Conservation (phyloP, 108 stramenopile species). For the Nannochloropsis granulata region DNA sequence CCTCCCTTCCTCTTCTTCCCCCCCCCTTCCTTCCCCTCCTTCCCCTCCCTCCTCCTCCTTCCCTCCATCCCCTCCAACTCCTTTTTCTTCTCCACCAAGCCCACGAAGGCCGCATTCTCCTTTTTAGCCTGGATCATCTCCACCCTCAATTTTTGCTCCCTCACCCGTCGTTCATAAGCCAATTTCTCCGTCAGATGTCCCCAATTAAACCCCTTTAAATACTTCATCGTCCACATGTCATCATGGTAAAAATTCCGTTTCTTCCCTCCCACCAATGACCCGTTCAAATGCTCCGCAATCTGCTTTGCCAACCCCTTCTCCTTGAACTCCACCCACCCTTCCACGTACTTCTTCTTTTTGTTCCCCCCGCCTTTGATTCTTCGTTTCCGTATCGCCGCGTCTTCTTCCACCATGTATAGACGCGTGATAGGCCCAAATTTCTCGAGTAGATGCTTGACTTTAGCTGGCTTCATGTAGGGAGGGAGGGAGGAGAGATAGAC, state of each 20-base stretch:
- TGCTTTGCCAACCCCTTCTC: constrained; percentile 59
- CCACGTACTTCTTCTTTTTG: constrained; percentile 67
- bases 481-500: constrained; percentile 81
- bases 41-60: constrained; percentile 44
- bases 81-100: constrained; percentile 67
- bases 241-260: constrained; percentile 23
- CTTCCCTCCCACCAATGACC: constrained; percentile 32
- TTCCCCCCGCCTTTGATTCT: constrained; percentile 48
- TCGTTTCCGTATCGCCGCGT: constrained; percentile 54
- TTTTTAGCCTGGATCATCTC: constrained; percentile 72
- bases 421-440: constrained; percentile 66
- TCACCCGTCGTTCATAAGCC: constrained; percentile 73
- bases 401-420: constrained; percentile 76
- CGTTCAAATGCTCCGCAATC: constrained; percentile 57
- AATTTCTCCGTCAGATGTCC: constrained; percentile 81
- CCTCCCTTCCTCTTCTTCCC: background rate
- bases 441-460: constrained; percentile 58
- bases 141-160: constrained; percentile 64
- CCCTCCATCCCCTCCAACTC: constrained; percentile 64
- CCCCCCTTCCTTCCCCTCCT: constrained; percentile 22
- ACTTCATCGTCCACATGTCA: constrained; percentile 83
- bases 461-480: constrained; percentile 75
- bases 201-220: constrained; percentile 80
- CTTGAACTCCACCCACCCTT: constrained; percentile 89
- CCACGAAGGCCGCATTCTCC: constrained; percentile 66